Base-by-base conservation (phyloP, 2,329 filamentous ascomycete genomes). In the Xylaria sp. region DNA sequence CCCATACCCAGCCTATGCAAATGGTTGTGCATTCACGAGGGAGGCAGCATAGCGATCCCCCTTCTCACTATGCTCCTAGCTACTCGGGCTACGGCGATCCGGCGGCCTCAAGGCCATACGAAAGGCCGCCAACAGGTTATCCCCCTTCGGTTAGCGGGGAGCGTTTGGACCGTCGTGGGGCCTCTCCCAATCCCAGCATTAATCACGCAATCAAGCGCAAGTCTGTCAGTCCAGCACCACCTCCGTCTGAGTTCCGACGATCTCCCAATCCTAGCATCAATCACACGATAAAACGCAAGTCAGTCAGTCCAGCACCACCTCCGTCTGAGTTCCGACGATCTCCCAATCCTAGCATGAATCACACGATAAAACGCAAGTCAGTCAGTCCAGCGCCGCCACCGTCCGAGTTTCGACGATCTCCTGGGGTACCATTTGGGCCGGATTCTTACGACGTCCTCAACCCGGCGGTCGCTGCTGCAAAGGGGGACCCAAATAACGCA, bases 391-490 rank as follows among this genome's bases (percentile, higher is more conserved):
- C 83, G 1, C 88, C 89, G 63, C 81, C 71, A 19, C 78, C 71
- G 46, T 72, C 75, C 55, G 72, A 74, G 19, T 72, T 76, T 52
- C 79, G 83, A 59, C 76, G 82, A 54, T 67, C 83, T 4, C 88
- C 87, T 1, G 82, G 80, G 13, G 74, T 89, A 3, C 89, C 89
- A 0, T 93, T 91, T 67, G 84, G 86, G 0, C 90, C 90, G 0
- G 90, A 92, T 70, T 87, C 85, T 39, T 92, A 91, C 69, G 85
- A 91, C 67, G 80, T 83, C 0, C 79, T 91, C 64, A 92, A 92
- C 63, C 87, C 89, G 0, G 74, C 73, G 3, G 65, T 80, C 13
- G 74, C 76, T 34, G 71, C 73, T n/a, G 72, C 71, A 23, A 71
- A 70, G 37, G 73, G 75, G 13, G 55, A 61, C 5, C 61, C 69